Base-by-base conservation (phyloP, 441 rosid genomes). In the Erodium moschatum region DNA sequence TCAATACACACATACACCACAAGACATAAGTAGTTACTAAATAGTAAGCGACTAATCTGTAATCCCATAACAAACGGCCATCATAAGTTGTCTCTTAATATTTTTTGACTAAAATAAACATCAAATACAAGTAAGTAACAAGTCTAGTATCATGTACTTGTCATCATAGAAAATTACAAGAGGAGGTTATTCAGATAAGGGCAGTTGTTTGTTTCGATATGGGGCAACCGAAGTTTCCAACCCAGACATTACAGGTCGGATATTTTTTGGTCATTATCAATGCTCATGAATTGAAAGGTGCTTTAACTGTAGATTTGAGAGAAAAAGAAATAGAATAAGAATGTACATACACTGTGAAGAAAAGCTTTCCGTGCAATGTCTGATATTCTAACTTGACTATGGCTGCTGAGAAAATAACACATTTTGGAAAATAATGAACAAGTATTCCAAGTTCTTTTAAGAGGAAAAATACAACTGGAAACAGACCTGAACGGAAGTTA, bases 361-460 rank as follows among this genome's bases (percentile, higher is more conserved):
- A 95, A 92, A 12, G 99, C 98, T 84, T 89, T 95, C 86, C 99
- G 83, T 73, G 99, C 98, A 76, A 95, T 84, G 81, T 95, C 99
- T 65, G 96, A 79, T 70, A 90, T 92, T 73, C 96, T 90, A 69
- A 90, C 87, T 72, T 90, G 93, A 77, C 76, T 84, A 76, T 87
- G 93, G 81, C 95, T 85, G 87, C 83, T 81, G 62, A 80, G 80
- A 75, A 38, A 66, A 72, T 18, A 74, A 65, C 38, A 70, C 73
- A 19, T 48, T 71, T 29, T 16, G 13, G 71, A 64, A 6, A 42
- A 70, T 20, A 13, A 70, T 20, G 18, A 9, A 42, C 29, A 40
- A 42, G n/a, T 10, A 38, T 42, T 12, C 19, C 27, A 64, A 61
- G 11, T 33, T 64, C 68, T 16, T 64, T 13, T 10, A 31, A 64